These are phyloP conservation scores for Astrephomene gubernaculifera DNA, from an alignment of 139 green algal species.

Conservation along the genomic window DNA sequence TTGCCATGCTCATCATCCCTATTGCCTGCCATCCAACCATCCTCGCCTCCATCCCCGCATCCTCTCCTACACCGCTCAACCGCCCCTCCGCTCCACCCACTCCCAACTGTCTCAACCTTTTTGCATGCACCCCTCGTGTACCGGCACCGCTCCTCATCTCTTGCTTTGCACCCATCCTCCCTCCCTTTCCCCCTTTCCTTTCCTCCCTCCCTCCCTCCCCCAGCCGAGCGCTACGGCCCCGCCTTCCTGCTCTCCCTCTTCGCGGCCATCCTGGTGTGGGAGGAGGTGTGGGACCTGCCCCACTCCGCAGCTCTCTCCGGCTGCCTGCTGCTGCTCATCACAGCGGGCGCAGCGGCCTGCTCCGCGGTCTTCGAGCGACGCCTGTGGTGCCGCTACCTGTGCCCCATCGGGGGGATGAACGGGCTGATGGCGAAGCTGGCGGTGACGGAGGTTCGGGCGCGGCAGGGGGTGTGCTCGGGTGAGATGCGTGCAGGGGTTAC, in stretches of 20 bases:
- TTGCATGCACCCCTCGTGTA: no score
- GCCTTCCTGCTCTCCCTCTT: slow-evolving; percentile 85
- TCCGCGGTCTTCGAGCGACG: slow-evolving; percentile 79
- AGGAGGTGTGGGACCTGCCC: slow-evolving; percentile 83
- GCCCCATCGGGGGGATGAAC: slow-evolving; percentile 90
- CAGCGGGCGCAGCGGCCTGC: slow-evolving; percentile 76
- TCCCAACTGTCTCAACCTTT: no score
- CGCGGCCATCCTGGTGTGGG: slow-evolving; percentile 84
- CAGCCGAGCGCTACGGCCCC: slow-evolving; percentile 68
- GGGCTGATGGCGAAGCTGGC: slow-evolving; percentile 89
- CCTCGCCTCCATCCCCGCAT: no score
- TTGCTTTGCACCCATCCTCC: no score
- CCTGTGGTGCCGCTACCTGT: slow-evolving; percentile 85
- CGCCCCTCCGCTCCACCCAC: no score
- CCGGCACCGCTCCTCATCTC: no score
- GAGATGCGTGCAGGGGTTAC: slow-evolving; percentile 1
- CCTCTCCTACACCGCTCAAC: no score
- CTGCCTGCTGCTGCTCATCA: slow-evolving; percentile 91
- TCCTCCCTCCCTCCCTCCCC: background rate
- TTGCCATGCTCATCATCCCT: no score
- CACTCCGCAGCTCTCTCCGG: slow-evolving; percentile 75
- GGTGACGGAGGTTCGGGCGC: slow-evolving; percentile 82
- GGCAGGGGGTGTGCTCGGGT: slow-evolving; percentile 84
- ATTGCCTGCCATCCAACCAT: no score
- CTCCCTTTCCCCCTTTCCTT: no score